Percentiles rank a stretch among this genome's conserved stretches.
Evolutionary conservation across 768 basidiomycete genomes (phyloP).

Genomic region (Termitomyces sp.): DNA sequence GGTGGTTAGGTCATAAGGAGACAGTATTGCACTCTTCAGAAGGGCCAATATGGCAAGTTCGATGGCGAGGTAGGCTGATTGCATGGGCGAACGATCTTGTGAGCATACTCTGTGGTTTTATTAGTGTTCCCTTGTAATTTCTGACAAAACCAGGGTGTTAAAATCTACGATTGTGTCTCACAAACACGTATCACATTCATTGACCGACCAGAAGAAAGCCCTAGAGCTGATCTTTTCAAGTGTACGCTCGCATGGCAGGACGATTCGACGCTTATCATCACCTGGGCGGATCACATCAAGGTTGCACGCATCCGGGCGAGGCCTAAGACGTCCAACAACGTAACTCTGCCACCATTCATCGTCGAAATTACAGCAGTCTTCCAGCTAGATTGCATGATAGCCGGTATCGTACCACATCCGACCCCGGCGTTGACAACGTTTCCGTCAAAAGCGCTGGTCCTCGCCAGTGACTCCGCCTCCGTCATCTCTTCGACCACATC

Average conservation of each 20-base stretch:
- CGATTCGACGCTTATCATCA: conserved; percentile 83
- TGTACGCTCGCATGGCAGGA: conserved; percentile 92
- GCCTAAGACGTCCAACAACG: conserved; percentile 37
- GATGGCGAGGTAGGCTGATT: conserved; percentile 83
- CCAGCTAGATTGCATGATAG: conserved; percentile 92
- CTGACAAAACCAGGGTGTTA: conserved; percentile 65
- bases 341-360: conserved; percentile 49
- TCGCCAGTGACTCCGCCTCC: conserved; percentile 8
- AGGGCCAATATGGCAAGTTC: conserved; percentile 90
- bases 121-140: background rate
- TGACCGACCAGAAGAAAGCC: conserved; percentile 75
- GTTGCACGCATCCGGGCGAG: conserved; percentile 75
- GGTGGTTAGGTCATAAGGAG: conserved; percentile 95
- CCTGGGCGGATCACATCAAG: conserved; percentile 93
- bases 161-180: conserved; percentile 82
- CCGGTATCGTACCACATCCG: conserved; percentile 82
- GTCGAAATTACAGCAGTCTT: conserved; percentile 92
- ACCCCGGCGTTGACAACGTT: conserved; percentile 25
- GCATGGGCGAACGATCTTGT: conserved; percentile 96
- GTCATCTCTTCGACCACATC: conserved; percentile 12
- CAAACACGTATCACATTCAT: conserved; percentile 80
- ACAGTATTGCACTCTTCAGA: conserved; percentile 77
- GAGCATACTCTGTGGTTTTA: conserved; percentile 17
- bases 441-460: conserved; percentile 13
- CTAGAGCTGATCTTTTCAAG: conserved; percentile 92